Base-by-base conservation (phyloP, 257 asterid species). In the Capsicum rhomboideum region DNA sequence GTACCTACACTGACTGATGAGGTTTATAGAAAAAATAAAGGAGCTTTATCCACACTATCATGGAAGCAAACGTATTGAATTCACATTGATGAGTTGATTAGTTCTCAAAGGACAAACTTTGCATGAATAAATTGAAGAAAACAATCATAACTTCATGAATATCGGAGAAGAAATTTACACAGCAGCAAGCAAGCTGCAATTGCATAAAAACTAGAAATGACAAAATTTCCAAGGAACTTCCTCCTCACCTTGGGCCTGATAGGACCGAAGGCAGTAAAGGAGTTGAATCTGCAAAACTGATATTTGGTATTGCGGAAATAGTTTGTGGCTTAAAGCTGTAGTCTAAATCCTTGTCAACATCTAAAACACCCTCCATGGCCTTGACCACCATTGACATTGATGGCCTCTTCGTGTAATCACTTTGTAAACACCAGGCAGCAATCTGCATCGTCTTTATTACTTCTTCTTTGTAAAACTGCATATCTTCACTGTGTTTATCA, bases 311-410 rank as follows among this genome's bases (percentile, higher is more conserved):
- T n/a, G 10, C 31, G 0, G 18, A 2, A 8, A 44, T 13, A 0
- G 56, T 21, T 72, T 44, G 56, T 12, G 80, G 80, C 0, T 17
- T 72, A 72, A 72, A 44, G 58, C 78, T 63, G 13, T 46, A 29
- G 6, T 83, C 85, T 10, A 83, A 18, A 68, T 83, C 75, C 63
- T 26, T 83, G 6, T 74, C 80, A 74, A 74, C 42, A 46, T 74
- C 80, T 50, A 74, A 7, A 3, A 74, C 58, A 66, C 87, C 89
- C 49, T 87, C 86, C 63, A 87, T 56, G 17, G 71, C 87, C 82
- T 87, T 87, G 58, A 82, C 85, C 63, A 84, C 82, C 59, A 82
- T 18, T 6, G 89, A 84, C 87, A 82, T 84, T 37, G 87, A 63
- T 6, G 89, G 87, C 87, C 89, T 82, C 58, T 49, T 81, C 0